Conservation (phyloP, 495 filamentous ascomycete genomes). For the Massariosphaeria phaeospora region DNA sequence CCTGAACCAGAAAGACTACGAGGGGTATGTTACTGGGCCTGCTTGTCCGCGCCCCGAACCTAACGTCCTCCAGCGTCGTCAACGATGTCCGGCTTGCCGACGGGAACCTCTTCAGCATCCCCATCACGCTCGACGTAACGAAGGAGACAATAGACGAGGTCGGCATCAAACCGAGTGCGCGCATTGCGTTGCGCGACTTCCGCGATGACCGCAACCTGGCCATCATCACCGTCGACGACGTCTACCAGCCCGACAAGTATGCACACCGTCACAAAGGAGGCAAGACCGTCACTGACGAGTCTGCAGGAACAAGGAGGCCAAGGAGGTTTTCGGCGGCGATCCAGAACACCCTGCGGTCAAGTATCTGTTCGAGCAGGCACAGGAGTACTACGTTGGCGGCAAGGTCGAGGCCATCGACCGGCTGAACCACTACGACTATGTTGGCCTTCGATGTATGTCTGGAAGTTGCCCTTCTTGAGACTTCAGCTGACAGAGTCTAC, state of each 20-base stretch:
- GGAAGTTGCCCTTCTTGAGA: slow-evolving; percentile 93
- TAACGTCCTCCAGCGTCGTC: slow-evolving; percentile 63
- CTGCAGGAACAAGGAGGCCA: slow-evolving; percentile 73
- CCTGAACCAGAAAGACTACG: slow-evolving; percentile 94
- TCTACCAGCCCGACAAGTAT: slow-evolving; percentile 96
- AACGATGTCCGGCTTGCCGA: slow-evolving; percentile 76
- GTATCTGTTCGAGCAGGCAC: slow-evolving; percentile 72
- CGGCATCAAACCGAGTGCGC: slow-evolving; percentile 69
- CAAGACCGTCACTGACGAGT: slow-evolving; percentile 34
- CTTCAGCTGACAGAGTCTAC: slow-evolving; percentile 13
- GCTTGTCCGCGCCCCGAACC: not conserved
- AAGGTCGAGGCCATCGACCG: slow-evolving; percentile 91
- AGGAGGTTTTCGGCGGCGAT: slow-evolving; percentile 92
- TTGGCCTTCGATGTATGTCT: slow-evolving; percentile 79
- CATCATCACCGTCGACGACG: slow-evolving; percentile 91
- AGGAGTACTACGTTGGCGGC: slow-evolving; percentile 91
- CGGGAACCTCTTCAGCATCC: slow-evolving; percentile 93
- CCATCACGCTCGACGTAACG: slow-evolving; percentile 85
- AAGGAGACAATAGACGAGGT: slow-evolving; percentile 65
- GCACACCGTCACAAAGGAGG: slow-evolving; percentile 33
- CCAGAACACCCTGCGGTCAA: slow-evolving; percentile 87
- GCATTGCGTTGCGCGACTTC: slow-evolving; percentile 87
- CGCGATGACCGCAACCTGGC: slow-evolving; percentile 93
- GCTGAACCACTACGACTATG: slow-evolving; percentile 97
- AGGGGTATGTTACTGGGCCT: slow-evolving; percentile 58